A percentile compares a stretch with the other conserved stretches of the same genome.
phyloP scores from a whole-genome alignment of 805 yeast species.

The Citeromyces nyonsensis region DNA sequence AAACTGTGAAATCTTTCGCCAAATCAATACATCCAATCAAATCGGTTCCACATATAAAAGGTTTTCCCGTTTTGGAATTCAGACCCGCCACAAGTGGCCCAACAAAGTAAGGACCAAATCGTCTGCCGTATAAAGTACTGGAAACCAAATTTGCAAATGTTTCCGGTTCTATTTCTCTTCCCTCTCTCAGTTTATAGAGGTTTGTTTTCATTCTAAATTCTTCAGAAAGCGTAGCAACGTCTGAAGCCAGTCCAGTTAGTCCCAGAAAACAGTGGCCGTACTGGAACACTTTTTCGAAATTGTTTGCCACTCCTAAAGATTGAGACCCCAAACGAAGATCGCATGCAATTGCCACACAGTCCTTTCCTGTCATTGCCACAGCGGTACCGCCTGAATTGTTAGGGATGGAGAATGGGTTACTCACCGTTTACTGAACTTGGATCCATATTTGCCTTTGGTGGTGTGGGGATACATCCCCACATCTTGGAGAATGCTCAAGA shows the following conservation, averaged over 20 bases:
- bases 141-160: slow-evolving; percentile 89
- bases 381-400: slow-evolving; percentile 90
- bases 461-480: too few species aligned
- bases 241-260: slow-evolving; percentile 90
- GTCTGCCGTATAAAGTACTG: slow-evolving; percentile 73
- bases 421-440: slow-evolving; percentile 68
- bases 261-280: slow-evolving; percentile 82
- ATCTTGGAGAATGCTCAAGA: too few species aligned
- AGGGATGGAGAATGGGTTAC: slow-evolving; percentile 4
- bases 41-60: slow-evolving; percentile 92
- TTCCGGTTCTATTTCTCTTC: slow-evolving; percentile 82
- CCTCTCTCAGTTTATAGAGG: slow-evolving; percentile 81
- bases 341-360: slow-evolving; percentile 94
- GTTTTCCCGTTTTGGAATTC: slow-evolving; percentile 65
- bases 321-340: slow-evolving; percentile 91
- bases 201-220: slow-evolving; percentile 75
- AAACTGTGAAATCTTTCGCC: slow-evolving; percentile 86
- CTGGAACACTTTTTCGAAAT: slow-evolving; percentile 84
- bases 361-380: slow-evolving; percentile 97
- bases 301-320: slow-evolving; percentile 80
- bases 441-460: too few species aligned
- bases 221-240: slow-evolving; percentile 76
- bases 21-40: slow-evolving; percentile 92
- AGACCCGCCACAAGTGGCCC: slow-evolving; percentile 96
- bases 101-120: slow-evolving; percentile 93